These are phyloP conservation scores for Cadophora luteo-olivacea DNA, from an alignment of 2,329 filamentous ascomycete species.

Conservation along the genomic window DNA sequence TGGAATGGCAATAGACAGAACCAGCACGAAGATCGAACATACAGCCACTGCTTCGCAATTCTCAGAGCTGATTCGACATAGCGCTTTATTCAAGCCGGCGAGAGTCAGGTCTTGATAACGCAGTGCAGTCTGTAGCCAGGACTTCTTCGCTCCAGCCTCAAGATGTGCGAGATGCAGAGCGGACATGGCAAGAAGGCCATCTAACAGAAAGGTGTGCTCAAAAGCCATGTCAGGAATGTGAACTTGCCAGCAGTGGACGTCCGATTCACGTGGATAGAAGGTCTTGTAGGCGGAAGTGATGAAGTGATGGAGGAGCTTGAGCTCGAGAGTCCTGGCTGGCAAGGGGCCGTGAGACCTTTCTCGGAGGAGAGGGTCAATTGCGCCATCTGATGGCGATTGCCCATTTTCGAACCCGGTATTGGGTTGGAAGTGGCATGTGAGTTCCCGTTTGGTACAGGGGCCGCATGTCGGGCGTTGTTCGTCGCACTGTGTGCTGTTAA, in stretches of 20 bases:
- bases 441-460: slow-evolving; percentile 8
- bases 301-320: slow-evolving; percentile 37
- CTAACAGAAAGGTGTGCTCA: slow-evolving; percentile 47
- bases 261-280: slow-evolving; percentile 27
- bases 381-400: not conserved
- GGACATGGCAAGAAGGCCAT: slow-evolving; percentile 50
- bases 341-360: not conserved
- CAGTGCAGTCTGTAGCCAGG: slow-evolving; percentile 19
- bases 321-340: slow-evolving; percentile 18
- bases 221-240: slow-evolving; percentile 46
- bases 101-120: slow-evolving; percentile 30
- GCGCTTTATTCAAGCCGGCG: slow-evolving; percentile 24
- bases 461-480: slow-evolving; percentile 16
- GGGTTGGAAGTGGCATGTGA: slow-evolving; percentile 9
- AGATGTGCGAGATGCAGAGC: slow-evolving; percentile 40
- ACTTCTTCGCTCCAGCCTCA: slow-evolving; percentile 13
- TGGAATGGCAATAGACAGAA: slow-evolving; percentile 6
- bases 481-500: slow-evolving; percentile 7
- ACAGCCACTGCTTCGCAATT: slow-evolving; percentile 24
- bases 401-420: not conserved
- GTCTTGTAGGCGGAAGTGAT: slow-evolving; percentile 33
- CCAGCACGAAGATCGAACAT: slow-evolving; percentile 15
- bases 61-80: slow-evolving; percentile 24
- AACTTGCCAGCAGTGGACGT: slow-evolving; percentile 43
- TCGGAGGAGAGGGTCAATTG: not conserved